Conservation (phyloP, 2,329 filamentous ascomycete genomes). For the Trichoderma koningiopsis region DNA sequence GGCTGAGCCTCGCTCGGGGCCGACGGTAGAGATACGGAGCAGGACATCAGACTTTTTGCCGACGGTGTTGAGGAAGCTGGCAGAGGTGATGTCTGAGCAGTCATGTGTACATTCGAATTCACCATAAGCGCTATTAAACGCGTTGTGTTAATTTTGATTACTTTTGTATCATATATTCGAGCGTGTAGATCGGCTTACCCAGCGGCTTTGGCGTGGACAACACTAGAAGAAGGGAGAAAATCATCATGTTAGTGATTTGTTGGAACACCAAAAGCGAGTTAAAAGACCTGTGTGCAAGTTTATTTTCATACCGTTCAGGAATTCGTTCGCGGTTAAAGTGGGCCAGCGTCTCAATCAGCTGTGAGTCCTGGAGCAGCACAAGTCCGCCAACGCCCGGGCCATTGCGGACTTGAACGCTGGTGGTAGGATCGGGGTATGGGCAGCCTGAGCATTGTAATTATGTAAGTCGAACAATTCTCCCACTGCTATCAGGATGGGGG, state of each 20-base stretch:
- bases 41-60: constrained; percentile 60
- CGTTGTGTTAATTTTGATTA: background rate
- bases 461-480: background rate
- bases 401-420: constrained; percentile 15
- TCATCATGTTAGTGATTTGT: background rate
- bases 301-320: constrained; percentile 12
- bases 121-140: constrained; percentile 46
- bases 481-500: background rate
- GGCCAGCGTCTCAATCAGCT: constrained; percentile 15
- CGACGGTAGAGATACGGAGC: constrained; percentile 71
- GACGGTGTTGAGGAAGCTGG: constrained; percentile 54
- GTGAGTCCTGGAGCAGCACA: constrained; percentile 14
- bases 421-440: constrained; percentile 11
- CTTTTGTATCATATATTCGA: no score
- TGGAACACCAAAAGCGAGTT: background rate
- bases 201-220: constrained; percentile 38
- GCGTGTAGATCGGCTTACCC: constrained; percentile 30
- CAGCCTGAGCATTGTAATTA: background rate
- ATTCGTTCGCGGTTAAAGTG: constrained; percentile 23
- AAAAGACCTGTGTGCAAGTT: background rate
- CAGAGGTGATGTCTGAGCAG: constrained; percentile 52
- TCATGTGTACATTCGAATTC: constrained; percentile 57
- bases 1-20: constrained; percentile 64
- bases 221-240: background rate
- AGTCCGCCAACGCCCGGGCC: constrained; percentile 2